Evolutionary conservation across 306 rosid species (phyloP), one percentile per base, ranked within the genome.

Genomic region (Sicyos baderoa): DNA sequence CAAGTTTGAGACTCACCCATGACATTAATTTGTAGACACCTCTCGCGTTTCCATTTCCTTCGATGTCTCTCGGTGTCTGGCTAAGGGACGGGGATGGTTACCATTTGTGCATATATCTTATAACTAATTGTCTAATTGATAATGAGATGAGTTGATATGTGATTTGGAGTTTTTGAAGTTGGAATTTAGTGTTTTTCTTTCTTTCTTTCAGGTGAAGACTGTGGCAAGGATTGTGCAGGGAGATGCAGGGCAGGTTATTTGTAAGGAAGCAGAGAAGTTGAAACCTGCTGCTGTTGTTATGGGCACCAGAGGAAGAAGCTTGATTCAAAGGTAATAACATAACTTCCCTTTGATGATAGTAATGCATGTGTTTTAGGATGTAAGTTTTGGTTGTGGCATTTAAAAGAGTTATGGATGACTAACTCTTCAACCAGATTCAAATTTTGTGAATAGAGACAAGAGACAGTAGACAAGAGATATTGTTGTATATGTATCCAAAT

Each of bases 241-340:
- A 18, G 79, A 76, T 35, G 70, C 79, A 32, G 79, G 79, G 23
- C 58, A 69, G 42, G 70, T 49, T 49, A 58, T 76, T 18, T 76
- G 79, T 58, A 58, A 59, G 53, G 79, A 76, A 48, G 74, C 79
- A 57, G 79, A 76, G 21, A 76, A 68, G 70, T 23, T 76, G 42
- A 76, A 50, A 23, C 79, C 79, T 44, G 79, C 79, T 55, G 79
- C 74, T 47, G 74, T 76, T 25, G 62, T 76, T 17, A 69, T 76
- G 79, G 74, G 79, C 44, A 76, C 75, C 18, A 57, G 79, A 45
- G 79, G 79, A 68, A 57, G 79, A 76, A 76, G 53, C 49, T 70
- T 76, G 52, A 45, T 76, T 8, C 74, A 70, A 68, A 76, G 74
- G 79, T 76, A 32, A 9, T 16, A 22, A 22, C 48, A 57, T 8